A percentile compares a stretch with the other conserved stretches of the same genome.
Conservation (phyloP, 768 basidiomycete genomes). For the Tephrocybe sp. region DNA sequence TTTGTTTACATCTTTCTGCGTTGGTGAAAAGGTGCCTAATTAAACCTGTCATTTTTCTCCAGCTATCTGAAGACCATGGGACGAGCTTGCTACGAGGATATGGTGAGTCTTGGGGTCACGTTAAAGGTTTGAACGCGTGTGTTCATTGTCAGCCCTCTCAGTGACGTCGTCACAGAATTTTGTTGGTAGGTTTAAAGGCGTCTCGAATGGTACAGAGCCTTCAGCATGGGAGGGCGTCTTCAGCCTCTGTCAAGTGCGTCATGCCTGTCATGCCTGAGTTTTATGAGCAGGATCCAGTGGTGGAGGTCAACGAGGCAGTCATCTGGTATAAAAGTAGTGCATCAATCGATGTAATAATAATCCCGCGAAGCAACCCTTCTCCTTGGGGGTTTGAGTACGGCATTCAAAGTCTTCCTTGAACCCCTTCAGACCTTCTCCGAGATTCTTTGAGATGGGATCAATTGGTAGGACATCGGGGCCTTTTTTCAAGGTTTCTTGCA, state of each 20-base stretch:
- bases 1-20: conserved; percentile 25
- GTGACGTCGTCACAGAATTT: conserved; percentile 53
- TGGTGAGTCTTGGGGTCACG: conserved; percentile 27
- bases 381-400: neutral
- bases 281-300: too few species aligned
- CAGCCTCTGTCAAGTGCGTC: conserved; percentile 42
- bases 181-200: conserved; percentile 45
- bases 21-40: neutral
- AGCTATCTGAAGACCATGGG: conserved; percentile 29
- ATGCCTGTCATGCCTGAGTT: too few species aligned
- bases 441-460: too few species aligned
- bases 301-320: too few species aligned
- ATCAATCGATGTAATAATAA: too few species aligned
- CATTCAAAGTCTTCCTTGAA: neutral
- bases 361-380: too few species aligned
- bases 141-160: conserved; percentile 20
- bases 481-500: neutral
- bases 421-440: too few species aligned
- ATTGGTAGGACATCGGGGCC: neutral
- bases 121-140: neutral
- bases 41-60: neutral
- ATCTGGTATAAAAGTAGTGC: too few species aligned
- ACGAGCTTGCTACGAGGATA: conserved; percentile 48
- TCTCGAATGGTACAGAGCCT: conserved; percentile 29
- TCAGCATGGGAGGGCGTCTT: conserved; percentile 54